Evolutionary conservation across 441 rosid species (phyloP), one percentile per base, ranked within the genome.

Genomic region (Hura crepitans): DNA sequence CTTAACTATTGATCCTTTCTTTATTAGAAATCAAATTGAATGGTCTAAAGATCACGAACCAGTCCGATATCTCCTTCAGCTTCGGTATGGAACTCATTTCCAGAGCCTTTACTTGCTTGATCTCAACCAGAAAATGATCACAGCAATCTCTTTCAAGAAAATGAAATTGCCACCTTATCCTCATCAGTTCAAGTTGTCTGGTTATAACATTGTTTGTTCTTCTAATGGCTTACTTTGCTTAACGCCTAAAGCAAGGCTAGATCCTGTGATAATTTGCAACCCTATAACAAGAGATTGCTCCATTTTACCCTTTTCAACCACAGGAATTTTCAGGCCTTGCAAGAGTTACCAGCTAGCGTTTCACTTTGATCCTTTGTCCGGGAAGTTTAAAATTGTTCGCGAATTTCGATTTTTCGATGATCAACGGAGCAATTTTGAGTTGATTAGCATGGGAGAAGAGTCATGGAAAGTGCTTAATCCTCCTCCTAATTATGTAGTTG

Each of bases 181-280:
- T 23, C 50, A 60, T 5, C 37, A 6, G 49, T 47, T 33, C 7
- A 47, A 25, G 33, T 13, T 71, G 61, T 35, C 62, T 18, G 25
- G 25, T 57, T 50, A 27, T 22, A 22, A 37, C 7, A 56, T 56
- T 14, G 31, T 66, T 20, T 31, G 50, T 64, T 57, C 56, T 17
- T 72, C 59, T 22, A 39, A 72, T 65, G 75, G 75, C 1, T 72
- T 72, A 7, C 59, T 72, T 20, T 72, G 75, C 39, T 56, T 72
- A 51, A 49, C 51, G 10, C 64, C 66, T 1, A 50, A 66, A 14
- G 39, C 13, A 8, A 57, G 25, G 28, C 23, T 72, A 1, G 75
- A 72, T 37, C 28, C 59, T 13, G 65, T 73, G 33, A 10, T 66
- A 5, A 66, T 73, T 37, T 66, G 71, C 43, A 73, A 73, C 20